Conservation (phyloP, 2,329 filamentous ascomycete genomes). For the Colletotrichum liriopes region DNA sequence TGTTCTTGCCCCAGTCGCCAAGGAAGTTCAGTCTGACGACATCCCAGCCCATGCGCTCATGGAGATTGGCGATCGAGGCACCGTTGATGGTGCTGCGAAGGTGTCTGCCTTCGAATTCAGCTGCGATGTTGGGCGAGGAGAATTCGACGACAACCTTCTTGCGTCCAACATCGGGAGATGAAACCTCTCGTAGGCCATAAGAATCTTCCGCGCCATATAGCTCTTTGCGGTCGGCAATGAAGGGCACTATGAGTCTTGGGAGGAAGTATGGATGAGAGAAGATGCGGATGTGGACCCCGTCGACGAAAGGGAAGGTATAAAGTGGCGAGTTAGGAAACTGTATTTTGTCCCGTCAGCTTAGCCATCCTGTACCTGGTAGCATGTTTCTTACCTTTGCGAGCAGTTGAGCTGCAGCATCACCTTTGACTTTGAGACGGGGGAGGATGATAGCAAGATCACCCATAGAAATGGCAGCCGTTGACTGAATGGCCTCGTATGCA, state of each 20-base stretch:
- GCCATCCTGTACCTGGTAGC: fast-evolving
- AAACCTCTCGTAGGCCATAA: conserved; percentile 69
- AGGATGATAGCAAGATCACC: conserved; percentile 52
- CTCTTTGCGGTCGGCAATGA: conserved; percentile 69
- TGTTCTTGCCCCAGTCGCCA: conserved; percentile 86
- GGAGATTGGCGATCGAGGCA: conserved; percentile 79
- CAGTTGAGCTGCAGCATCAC: conserved; percentile 21
- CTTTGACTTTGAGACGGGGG: conserved; percentile 49
- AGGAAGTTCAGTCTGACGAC: conserved; percentile 82
- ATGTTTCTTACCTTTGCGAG: not conserved
- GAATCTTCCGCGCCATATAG: conserved; percentile 74
- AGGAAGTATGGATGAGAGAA: conserved; percentile 75
- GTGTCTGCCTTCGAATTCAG: conserved; percentile 83
- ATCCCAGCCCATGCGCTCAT: conserved; percentile 79
- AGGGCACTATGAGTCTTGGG: conserved; percentile 70
- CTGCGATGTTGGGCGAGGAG: conserved; percentile 83
- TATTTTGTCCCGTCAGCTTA: not conserved
- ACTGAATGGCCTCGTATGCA: conserved; percentile 52
- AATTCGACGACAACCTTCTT: conserved; percentile 78
- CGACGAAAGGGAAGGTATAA: conserved; percentile 67
- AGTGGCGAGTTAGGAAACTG: conserved; percentile 72
- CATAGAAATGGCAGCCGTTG: conserved; percentile 46
- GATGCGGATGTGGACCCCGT: conserved; percentile 75
- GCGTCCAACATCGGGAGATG: conserved; percentile 54
- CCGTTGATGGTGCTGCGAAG: conserved; percentile 84